These are phyloP conservation scores for Moesziomyces parantarcticus DNA, from an alignment of 1,284 basidiomycete genomes.

Conservation along the genomic window DNA sequence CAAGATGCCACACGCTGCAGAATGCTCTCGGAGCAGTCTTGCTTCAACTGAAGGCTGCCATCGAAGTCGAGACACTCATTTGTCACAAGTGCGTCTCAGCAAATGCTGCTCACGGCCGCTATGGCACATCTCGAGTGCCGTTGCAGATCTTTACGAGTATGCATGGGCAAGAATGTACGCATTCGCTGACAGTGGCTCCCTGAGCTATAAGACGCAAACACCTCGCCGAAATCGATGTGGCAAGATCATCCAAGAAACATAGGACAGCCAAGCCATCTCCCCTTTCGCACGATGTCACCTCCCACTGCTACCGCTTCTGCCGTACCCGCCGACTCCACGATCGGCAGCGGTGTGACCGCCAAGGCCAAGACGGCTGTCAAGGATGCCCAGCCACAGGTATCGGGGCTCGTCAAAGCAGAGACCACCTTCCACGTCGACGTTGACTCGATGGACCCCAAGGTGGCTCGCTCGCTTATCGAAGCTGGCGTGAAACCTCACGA, in stretches of 20 bases:
- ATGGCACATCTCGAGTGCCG: no score
- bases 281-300: not conserved
- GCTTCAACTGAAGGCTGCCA: no score
- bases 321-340: conserved; percentile 1
- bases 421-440: conserved; percentile 41
- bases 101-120: no score
- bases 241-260: not conserved
- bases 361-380: conserved; percentile 2
- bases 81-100: no score
- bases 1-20: no score
- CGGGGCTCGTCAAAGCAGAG: conserved; percentile 21
- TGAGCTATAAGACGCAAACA: no score
- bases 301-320: conserved; percentile 2
- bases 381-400: conserved; percentile 1
- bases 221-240: no score
- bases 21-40: no score
- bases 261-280: not conserved
- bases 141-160: no score
- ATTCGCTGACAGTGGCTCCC: no score
- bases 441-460: conserved; percentile 42
- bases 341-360: not conserved
- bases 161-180: no score
- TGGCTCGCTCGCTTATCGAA: conserved; percentile 35
- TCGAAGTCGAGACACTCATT: no score
- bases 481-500: conserved; percentile 40